These are phyloP conservation scores for Akanthomyces muscarius DNA, from an alignment of 2,329 filamentous ascomycete genomes.

Conservation along the genomic window DNA sequence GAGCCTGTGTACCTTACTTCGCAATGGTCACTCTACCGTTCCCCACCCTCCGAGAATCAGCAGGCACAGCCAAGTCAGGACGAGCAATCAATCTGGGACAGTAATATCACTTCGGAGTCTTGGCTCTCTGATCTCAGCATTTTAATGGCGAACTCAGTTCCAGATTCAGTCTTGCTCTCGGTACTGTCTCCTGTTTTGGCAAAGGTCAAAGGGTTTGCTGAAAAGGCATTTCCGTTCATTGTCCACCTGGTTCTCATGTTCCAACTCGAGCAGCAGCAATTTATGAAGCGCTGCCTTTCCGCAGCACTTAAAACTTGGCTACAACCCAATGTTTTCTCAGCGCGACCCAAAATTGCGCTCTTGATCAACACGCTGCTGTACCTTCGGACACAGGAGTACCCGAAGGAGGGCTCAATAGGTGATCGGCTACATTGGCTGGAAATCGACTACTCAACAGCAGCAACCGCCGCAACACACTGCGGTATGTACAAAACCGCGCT, in stretches of 20 bases:
- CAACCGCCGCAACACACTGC: slow-evolving; percentile 69
- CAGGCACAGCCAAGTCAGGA: slow-evolving; percentile 7
- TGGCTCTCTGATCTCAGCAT: slow-evolving; percentile 64
- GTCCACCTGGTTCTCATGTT: slow-evolving; percentile 74
- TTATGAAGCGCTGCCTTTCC: slow-evolving; percentile 61
- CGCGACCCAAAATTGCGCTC: slow-evolving; percentile 62
- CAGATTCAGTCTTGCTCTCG: slow-evolving; percentile 63
- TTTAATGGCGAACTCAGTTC: slow-evolving; percentile 55
- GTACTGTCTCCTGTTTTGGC: slow-evolving; percentile 63
- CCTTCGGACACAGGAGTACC: slow-evolving; percentile 73
- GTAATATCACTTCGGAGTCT: slow-evolving; percentile 38
- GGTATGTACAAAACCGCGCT: slow-evolving; percentile 85
- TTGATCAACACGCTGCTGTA: slow-evolving; percentile 80
- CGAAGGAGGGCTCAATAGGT: slow-evolving; percentile 71
- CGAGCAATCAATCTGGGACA: slow-evolving; percentile 29
- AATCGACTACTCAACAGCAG: slow-evolving; percentile 67
- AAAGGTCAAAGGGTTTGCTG: slow-evolving; percentile 65
- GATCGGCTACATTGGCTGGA: slow-evolving; percentile 84
- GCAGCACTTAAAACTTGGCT: slow-evolving; percentile 63
- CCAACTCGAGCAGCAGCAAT: slow-evolving; percentile 59
- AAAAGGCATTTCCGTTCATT: slow-evolving; percentile 74
- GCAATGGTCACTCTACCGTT: slow-evolving; percentile 52
- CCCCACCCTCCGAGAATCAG: slow-evolving; percentile 49
- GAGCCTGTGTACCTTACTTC: slow-evolving; percentile 51
- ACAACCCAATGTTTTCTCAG: slow-evolving; percentile 31